Evolutionary conservation across 495 filamentous ascomycete genomes (phyloP).

Genomic region (Copromyces sp.): DNA sequence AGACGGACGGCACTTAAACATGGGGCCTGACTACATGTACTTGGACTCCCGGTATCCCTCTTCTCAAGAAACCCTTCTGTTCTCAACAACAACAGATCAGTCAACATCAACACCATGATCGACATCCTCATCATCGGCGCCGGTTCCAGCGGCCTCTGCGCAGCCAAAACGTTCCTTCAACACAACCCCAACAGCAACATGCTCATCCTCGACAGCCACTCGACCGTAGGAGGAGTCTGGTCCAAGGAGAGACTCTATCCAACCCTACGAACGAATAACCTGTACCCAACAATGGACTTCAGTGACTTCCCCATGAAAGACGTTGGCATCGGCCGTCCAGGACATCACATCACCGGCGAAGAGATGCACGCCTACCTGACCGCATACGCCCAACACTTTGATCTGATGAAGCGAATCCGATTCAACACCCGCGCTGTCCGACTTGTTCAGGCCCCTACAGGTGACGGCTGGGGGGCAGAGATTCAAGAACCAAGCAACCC

Average conservation of each 20-base stretch:
- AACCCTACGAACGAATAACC: conserved; percentile 50
- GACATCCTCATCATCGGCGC: conserved; percentile 40
- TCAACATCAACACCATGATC: conserved; percentile 4
- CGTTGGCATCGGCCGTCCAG: conserved; percentile 41
- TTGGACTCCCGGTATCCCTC: neutral
- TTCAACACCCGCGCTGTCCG: conserved; percentile 17
- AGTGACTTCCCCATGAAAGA: conserved; percentile 65
- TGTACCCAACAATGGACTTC: conserved; percentile 56
- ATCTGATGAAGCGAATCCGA: conserved; percentile 20
- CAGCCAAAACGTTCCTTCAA: conserved; percentile 60
- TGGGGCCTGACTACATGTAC: neutral
- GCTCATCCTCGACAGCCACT: conserved; percentile 36
- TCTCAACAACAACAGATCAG: neutral
- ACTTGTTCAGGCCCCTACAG: neutral
- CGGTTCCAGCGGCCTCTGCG: conserved; percentile 60
- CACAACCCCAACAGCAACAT: conserved; percentile 21
- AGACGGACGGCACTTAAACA: neutral
- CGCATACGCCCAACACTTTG: conserved; percentile 25
- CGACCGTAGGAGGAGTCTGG: conserved; percentile 42
- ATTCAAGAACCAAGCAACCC: neutral
- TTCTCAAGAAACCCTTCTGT: neutral
- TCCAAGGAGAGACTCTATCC: conserved; percentile 39
- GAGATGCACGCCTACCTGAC: conserved; percentile 24
- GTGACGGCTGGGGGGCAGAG: conserved; percentile 8
- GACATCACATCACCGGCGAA: conserved; percentile 35